Conservation (phyloP, 805 yeast genomes). For the Saccharomycopsis babjevae region DNA sequence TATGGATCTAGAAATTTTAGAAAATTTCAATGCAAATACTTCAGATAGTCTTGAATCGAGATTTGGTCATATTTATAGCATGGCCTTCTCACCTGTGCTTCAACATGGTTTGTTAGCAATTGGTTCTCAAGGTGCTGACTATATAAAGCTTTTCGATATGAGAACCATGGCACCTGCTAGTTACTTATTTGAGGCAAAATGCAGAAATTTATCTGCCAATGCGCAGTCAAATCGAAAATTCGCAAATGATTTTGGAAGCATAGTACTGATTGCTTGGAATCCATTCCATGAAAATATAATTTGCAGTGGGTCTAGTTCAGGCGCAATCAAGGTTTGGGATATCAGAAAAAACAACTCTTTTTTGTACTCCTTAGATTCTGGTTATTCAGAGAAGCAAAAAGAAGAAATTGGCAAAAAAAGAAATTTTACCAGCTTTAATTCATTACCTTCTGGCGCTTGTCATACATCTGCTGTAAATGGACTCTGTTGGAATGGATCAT, state of each 20-base stretch:
- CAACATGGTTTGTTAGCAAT: conserved; percentile 50
- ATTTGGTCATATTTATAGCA: conserved; percentile 25
- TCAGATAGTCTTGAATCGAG: not conserved
- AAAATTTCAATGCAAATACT: conserved; percentile 21
- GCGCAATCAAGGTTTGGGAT: conserved; percentile 81
- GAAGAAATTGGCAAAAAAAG: conserved; percentile 19
- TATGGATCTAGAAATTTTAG: not conserved
- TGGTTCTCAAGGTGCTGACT: conserved; percentile 55
- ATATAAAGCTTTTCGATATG: conserved; percentile 60
- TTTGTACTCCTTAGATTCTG: conserved; percentile 43
- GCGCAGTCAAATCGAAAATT: not conserved
- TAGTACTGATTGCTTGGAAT: conserved; percentile 45
- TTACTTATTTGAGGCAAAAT: conserved; percentile 49
- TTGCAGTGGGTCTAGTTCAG: conserved; percentile 76
- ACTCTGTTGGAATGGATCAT: conserved; percentile 62
- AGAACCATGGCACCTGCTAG: conserved; percentile 68
- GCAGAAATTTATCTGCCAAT: conserved; percentile 34
- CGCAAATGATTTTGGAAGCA: not conserved
- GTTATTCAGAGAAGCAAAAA: conserved; percentile 29
- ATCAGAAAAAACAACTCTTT: conserved; percentile 59
- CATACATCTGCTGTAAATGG: conserved; percentile 78
- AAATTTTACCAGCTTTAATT: conserved; percentile 23
- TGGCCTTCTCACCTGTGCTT: conserved; percentile 43
- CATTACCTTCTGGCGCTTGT: conserved; percentile 34
- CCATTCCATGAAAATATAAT: conserved; percentile 51